phyloP scores from a whole-genome alignment of 2,329 filamentous ascomycete species.

The Alternaria ethzedia region DNA sequence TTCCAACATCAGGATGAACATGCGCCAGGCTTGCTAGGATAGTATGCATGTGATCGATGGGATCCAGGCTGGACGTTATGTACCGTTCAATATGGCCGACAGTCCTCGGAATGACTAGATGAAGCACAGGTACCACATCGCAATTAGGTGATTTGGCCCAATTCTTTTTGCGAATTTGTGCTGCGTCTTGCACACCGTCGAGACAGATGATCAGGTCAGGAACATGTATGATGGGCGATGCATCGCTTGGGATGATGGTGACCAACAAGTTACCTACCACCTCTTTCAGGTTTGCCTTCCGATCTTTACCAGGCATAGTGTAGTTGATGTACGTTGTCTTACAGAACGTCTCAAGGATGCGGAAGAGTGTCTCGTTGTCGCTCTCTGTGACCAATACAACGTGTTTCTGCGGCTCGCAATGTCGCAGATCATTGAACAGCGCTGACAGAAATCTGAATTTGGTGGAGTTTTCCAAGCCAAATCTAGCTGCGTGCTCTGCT shows the following conservation, averaged over 20 bases:
- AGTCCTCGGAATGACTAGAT: conserved; percentile 50
- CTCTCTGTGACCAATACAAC: conserved; percentile 37
- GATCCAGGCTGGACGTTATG: conserved; percentile 28
- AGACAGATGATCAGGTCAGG: conserved; percentile 52
- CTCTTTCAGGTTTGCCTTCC: conserved; percentile 9
- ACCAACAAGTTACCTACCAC: conserved; percentile 32
- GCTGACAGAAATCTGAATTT: conserved; percentile 42
- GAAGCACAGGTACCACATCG: conserved; percentile 40
- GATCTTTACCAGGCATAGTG: conserved; percentile 29
- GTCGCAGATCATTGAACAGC: conserved; percentile 29
- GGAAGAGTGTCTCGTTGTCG: conserved; percentile 28
- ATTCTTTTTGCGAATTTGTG: conserved; percentile 30
- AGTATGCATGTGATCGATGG: conserved; percentile 39
- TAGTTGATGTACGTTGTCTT: conserved; percentile 32
- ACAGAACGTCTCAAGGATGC: conserved; percentile 36
- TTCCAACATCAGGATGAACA: conserved; percentile 37
- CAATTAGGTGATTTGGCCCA: conserved; percentile 30
- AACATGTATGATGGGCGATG: conserved; percentile 26
- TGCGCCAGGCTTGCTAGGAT: conserved; percentile 47
- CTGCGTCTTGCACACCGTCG: conserved; percentile 41
- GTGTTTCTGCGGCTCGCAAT: conserved; percentile 27
- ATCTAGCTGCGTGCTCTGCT: conserved; percentile 28
- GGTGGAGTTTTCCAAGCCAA: conserved; percentile 37
- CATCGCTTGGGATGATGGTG: conserved; percentile 43
- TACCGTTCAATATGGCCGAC: conserved; percentile 55